Evolutionary conservation across 257 asterid genomes (phyloP).

Genomic region (Pogostemon cablin): DNA sequence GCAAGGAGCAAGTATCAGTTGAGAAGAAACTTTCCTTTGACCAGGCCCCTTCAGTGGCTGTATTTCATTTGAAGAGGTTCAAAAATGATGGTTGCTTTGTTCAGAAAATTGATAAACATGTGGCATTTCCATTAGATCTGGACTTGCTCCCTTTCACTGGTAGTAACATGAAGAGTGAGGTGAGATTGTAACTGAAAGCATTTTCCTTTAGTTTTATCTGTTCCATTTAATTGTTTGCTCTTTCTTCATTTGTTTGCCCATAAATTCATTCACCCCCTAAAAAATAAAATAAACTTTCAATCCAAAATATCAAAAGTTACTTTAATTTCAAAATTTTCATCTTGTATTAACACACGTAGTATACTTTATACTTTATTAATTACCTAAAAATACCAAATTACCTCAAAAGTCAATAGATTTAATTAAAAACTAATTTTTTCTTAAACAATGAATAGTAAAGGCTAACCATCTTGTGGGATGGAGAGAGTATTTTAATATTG

Average conservation of each 20-base stretch:
- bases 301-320: too few relatives aligned
- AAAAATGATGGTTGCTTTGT: slow-evolving; percentile 73
- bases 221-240: too few relatives aligned
- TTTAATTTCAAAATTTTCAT: too few relatives aligned
- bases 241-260: too few relatives aligned
- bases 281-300: too few relatives aligned
- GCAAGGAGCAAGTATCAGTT: slow-evolving; percentile 74
- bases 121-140: slow-evolving; percentile 73
- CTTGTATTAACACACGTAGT: too few relatives aligned
- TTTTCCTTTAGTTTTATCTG: too few relatives aligned
- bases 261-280: too few relatives aligned
- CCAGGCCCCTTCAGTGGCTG: slow-evolving; percentile 68
- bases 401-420: too few relatives aligned
- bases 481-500: background rate
- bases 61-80: slow-evolving; percentile 90
- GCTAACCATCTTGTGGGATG: too few relatives aligned
- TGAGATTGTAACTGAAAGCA: slow-evolving; percentile 36
- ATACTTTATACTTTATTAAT: too few relatives aligned
- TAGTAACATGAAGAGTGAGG: slow-evolving; percentile 41
- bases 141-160: slow-evolving; percentile 66
- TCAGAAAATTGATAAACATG: slow-evolving; percentile 79
- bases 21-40: slow-evolving; percentile 83
- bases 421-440: background rate
- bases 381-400: too few relatives aligned
- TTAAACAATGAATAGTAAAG: background rate